Base-by-base conservation (phyloP, 2,329 filamentous ascomycete species). In the Ceratocystis ficicola region DNA sequence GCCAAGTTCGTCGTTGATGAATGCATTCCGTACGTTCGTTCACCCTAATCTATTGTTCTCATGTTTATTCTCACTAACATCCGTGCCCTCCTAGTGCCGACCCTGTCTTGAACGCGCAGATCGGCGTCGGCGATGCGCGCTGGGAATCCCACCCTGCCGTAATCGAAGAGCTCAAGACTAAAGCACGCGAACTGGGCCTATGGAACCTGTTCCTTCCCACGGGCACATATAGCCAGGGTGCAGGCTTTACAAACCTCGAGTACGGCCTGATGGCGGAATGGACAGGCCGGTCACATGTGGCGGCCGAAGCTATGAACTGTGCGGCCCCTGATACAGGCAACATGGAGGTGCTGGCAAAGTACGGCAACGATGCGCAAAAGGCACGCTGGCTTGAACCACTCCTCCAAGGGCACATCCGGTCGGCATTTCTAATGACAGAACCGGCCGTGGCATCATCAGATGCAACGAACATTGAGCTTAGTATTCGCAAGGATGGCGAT, bases 161-260 rank as follows among this genome's bases (percentile, higher is more conserved):
- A 71, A 83, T 99, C 68, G 94, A 99, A 71, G 87, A 94, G 65
- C 83, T 99, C 71, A 97, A 97, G 82, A 79, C 77, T 70, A 89
- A 91, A 75, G 94, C 93, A 57, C 83, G 81, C 73, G 82, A 87
- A 71, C 82, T 96, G 30, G 94, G 93, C 1, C 81, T 99, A 59
- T 99, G 94, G 94, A 99, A 99, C 78, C 88, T 99, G 87, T 99
- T 99, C 81, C 77, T 99, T 71, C 90, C 94, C 70, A 93, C 89
- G 79, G 91, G 87, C 72, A 92, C 96, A 78, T 97, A 96, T 82
- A 90, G 88, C 75, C 90, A 96, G 78, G 95, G 91, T 1, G 91
- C 93, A 28, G 94, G 94, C 44, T 96, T 90, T 79, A 90, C 86
- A 68, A 99, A 97, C 77, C 80, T 99, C 69, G 94, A 99, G 77